Percentiles rank a stretch among this genome's conserved stretches.
Conservation (phyloP, 2,329 filamentous ascomycete genomes). For the Blastomyces gilchristii region DNA sequence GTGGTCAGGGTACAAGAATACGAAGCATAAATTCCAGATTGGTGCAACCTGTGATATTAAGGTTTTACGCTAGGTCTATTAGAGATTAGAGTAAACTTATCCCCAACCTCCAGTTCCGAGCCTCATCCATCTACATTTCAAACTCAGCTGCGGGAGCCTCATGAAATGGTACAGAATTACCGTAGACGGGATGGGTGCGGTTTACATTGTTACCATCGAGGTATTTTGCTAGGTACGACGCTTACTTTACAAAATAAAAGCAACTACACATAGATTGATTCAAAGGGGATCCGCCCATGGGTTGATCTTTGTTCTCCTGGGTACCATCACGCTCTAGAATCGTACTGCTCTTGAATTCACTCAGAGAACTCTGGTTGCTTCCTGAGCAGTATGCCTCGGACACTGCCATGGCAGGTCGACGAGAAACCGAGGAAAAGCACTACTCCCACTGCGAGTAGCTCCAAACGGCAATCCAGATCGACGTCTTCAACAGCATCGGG, state of each 20-base stretch:
- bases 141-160: not conserved
- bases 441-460: slow-evolving; percentile 14
- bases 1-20: not conserved
- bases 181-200: not conserved
- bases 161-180: not conserved
- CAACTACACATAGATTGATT: not conserved
- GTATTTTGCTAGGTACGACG: not conserved
- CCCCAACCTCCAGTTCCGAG: not conserved
- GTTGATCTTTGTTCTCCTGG: not conserved
- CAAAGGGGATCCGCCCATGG: no score
- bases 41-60: not conserved
- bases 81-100: not conserved
- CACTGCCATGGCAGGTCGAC: slow-evolving; percentile 36
- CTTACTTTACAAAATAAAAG: not conserved
- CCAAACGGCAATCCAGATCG: slow-evolving; percentile 1
- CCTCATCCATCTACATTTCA: not conserved
- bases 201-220: not conserved
- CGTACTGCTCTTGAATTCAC: not conserved
- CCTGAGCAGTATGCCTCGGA: slow-evolving; percentile 34
- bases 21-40: not conserved
- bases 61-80: not conserved
- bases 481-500: slow-evolving; percentile 1
- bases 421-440: slow-evolving; percentile 12
- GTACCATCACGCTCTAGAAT: not conserved
- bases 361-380: not conserved